Base-by-base conservation (phyloP, 495 filamentous ascomycete species). In the Aspergillus haitiensis region DNA sequence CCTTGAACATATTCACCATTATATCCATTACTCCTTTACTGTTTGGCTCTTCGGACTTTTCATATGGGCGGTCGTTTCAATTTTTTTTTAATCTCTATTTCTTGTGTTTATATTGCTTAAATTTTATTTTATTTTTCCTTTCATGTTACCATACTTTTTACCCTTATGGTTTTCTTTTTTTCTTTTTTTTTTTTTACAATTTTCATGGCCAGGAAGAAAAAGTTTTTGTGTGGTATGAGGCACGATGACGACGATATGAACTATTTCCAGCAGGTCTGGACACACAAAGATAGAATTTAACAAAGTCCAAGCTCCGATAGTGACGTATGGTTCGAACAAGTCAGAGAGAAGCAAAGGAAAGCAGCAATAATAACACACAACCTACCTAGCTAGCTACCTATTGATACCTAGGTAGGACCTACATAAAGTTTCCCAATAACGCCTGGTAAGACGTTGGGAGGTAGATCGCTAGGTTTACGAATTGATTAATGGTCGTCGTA, bases 1-100 rank as follows among this genome's bases (percentile, higher is more conserved):
- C 55, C 42, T 53, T 61, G 55, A 21, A 62, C 34, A 58, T 60
- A 60, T 40, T 42, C 21, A 27, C 21, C 21, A 27, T 27, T 13
- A 33, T 51, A 11, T n/a, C n/a, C n/a, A n/a, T 59, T 58, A 47
- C 42, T 40, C 32, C 34, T 21, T 18, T 27, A 34, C 39, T 50
- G 33, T 49, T 49, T 55, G 21, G 55, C 11, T 47, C 15, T 8
- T 47, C 5, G n/a, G 27, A 47, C 10, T 21, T 16, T 8, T 45
- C 42, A 52, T 18, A 21, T 54, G 52, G 35, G 52, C 15, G 18
- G 52, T 18, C 12, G 27, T 34, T 12, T 16, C 27, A 34, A 13
- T 40, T 18, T 40, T 37, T 18, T 31, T 58, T 50, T 48, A 31
- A 42, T 50, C 33, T 44, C 27, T 44, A 46, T 47, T 42, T 59